Conservation (phyloP, 2,329 filamentous ascomycete genomes). For the Fusarium anthophilum region DNA sequence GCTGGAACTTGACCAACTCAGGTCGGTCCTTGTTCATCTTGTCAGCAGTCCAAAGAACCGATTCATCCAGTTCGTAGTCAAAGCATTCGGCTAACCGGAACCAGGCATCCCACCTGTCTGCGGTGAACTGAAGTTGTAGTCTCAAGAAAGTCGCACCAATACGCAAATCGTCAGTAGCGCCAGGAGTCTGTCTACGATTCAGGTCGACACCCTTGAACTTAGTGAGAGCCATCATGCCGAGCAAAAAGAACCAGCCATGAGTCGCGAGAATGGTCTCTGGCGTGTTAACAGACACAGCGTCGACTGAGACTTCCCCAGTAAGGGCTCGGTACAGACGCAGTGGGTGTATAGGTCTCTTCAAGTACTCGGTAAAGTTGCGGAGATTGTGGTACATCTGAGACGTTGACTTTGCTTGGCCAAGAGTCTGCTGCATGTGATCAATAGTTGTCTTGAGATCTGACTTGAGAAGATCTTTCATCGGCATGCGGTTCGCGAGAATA, state of each 20-base stretch:
- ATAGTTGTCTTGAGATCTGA: conserved; percentile 90
- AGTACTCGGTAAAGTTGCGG: conserved; percentile 80
- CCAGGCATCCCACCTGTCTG: conserved; percentile 89
- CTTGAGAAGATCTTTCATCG: conserved; percentile 90
- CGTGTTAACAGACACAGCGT: conserved; percentile 74
- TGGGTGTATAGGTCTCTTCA: conserved; percentile 87
- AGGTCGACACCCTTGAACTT: conserved; percentile 78
- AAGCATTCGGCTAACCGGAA: conserved; percentile 87
- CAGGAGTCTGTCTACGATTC: conserved; percentile 79
- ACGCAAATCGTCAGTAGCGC: conserved; percentile 84
- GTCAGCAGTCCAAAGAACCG: conserved; percentile 87
- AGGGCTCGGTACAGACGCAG: conserved; percentile 82
- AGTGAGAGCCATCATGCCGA: conserved; percentile 87
- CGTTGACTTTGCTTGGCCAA: conserved; percentile 81
- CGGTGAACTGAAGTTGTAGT: conserved; percentile 83
- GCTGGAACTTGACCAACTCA: conserved; percentile 79
- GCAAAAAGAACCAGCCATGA: conserved; percentile 90
- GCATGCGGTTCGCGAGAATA: conserved; percentile 80
- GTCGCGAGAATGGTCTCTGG: conserved; percentile 77
- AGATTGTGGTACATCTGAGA: conserved; percentile 88
- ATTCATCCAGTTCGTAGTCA: conserved; percentile 87
- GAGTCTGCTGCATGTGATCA: conserved; percentile 89
- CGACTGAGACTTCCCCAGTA: conserved; percentile 78
- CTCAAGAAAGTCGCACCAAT: conserved; percentile 82
- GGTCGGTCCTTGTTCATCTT: conserved; percentile 86